Evolutionary conservation across 129 eudicot genomes (phyloP), one percentile per base, ranked within the genome.

Genomic region (Cynara cardunculus): DNA sequence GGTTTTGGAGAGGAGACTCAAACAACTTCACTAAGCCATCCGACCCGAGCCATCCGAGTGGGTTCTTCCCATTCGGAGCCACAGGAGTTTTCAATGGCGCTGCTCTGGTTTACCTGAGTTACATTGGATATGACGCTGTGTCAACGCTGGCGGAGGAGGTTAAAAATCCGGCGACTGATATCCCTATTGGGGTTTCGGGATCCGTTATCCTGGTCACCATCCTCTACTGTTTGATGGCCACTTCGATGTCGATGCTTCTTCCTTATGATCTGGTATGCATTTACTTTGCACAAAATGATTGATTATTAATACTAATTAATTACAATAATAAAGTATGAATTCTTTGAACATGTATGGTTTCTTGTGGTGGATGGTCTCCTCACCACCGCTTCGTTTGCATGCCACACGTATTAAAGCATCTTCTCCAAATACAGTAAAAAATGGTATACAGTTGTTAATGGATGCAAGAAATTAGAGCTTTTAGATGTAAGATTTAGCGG

Each of bases 111-210:
- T 95, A 95, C 44, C 78, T 95, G 44, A 95, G 99, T 82, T 95
- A 95, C 84, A 95, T 95, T 27, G 99, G 99, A 11, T 95, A 95
- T 72, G 99, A 95, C 83, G 99, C 99, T 37, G 99, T 84, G 0
- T 84, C 87, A 4, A 84, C 87, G 32, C 22, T 84, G 64, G 87
- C 87, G 22, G 87, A 84, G 80, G 87, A 84, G 76, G 87, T 84
- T 44, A 84, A 78, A 53, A 87, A 95, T 65, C 97, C 97, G 71
- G 93, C 82, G 6, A 92, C 87, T 74, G 87, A 84, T 78, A 84
- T 84, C 25, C 87, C 87, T 30, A n/a, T 84, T 25, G 87, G 87
- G 34, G 87, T 84, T 44, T 76, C 87, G 0, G 87, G 84, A 14
- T 84, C 84, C 0, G 80, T 84, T 49, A 64, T 84, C 2, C 66